phyloP scores from a whole-genome alignment of 2,329 filamentous ascomycete genomes.

The Exutisphaerella laricina region DNA sequence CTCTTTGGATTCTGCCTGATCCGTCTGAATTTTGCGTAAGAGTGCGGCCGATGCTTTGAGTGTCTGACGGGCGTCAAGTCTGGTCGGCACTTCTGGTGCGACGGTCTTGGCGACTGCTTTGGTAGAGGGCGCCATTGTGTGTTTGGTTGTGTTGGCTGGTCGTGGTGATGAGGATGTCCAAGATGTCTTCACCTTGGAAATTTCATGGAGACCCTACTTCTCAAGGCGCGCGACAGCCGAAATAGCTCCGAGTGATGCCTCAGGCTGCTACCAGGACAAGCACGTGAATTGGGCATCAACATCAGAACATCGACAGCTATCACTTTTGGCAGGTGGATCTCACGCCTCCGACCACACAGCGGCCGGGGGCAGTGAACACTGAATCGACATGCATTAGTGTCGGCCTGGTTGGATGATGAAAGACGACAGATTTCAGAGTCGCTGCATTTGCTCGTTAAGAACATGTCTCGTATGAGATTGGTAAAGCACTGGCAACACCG shows the following conservation, averaged over 20 bases:
- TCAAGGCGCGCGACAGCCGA: no score
- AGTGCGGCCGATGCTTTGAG: slow-evolving; percentile 56
- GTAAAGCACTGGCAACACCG: no score
- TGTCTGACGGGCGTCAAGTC: slow-evolving; percentile 47
- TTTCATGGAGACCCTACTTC: no score
- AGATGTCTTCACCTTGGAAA: no score
- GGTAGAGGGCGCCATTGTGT: slow-evolving; percentile 25
- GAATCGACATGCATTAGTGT: slow-evolving; percentile 2
- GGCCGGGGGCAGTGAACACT: not conserved
- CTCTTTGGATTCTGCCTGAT: slow-evolving; percentile 43
- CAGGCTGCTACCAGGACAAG: not conserved
- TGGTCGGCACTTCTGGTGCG: slow-evolving; percentile 18
- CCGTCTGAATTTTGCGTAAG: slow-evolving; percentile 44
- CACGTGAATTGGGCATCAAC: slow-evolving; percentile 6
- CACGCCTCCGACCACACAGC: slow-evolving; percentile 1
- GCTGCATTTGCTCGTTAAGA: not conserved
- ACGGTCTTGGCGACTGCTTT: slow-evolving; percentile 36
- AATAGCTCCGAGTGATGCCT: no score
- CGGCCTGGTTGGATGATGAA: slow-evolving; percentile 1
- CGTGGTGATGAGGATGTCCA: slow-evolving; percentile 4
- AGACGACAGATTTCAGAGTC: not conserved
- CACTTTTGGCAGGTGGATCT: not conserved
- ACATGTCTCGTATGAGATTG: no score
- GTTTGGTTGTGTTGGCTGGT: slow-evolving; percentile 10
- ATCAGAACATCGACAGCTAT: slow-evolving; percentile 3